Evolutionary conservation across 352 stramenopile species (phyloP), one percentile per base, ranked within the genome.

Genomic region (Pythium guiyangense): DNA sequence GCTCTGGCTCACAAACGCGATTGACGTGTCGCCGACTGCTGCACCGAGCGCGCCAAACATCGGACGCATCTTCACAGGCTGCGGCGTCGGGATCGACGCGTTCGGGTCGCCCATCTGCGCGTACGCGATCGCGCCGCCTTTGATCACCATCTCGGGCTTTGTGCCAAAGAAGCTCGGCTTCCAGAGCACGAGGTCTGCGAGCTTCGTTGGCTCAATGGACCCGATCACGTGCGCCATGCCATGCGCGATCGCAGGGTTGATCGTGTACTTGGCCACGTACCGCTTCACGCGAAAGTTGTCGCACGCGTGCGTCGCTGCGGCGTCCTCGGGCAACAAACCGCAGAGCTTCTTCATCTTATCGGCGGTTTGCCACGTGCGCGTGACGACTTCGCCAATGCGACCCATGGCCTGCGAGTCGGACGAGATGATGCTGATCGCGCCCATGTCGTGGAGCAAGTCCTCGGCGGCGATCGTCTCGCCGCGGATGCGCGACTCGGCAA

Each of bases 241-340:
- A 70, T 99, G 96, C 2, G 96, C 91, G 56, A 99, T 96, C 35
- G 92, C 92, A 18, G 96, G 96, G 66, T 99, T 99, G 69, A 98
- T 98, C 47, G 96, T 99, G 77, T 99, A 99, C 69, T 99, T 99
- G 34, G 96, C 91, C 48, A 99, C 66, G 75, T 98, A 99, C 12
- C 96, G 84, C 45, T 94, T 88, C 14, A 98, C 94, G 37, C 96
- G 86, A 57, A 97, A 94, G 68, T 99, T 99, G 70, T 99, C 96
- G 54, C 88, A 60, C 50, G 76, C 67, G 67, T 74, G 64, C 47
- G 63, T 50, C 8, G 72, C 69, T 1, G 59, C 67, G 10, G 69
- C 73, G 60, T 99, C 96, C 57, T 98, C 89, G 3, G 72, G 60
- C 4, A 99, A 74, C 6, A 71, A 59, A 17, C 96, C 96, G 15